These are phyloP conservation scores for Phytophthora rubi DNA, from an alignment of 352 stramenopile genomes.

Conservation along the genomic window DNA sequence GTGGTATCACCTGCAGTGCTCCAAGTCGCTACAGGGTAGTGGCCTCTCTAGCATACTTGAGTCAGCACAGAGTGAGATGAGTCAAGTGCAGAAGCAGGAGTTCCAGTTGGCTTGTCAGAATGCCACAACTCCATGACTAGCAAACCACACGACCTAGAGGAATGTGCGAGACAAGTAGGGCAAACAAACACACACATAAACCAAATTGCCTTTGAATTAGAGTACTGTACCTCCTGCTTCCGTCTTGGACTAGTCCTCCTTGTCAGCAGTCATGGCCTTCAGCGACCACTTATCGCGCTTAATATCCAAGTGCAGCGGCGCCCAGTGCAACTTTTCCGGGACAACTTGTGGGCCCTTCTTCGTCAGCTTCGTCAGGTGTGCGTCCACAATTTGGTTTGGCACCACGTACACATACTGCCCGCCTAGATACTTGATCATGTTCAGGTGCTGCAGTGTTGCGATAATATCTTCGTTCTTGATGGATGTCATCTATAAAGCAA, in stretches of 20 bases:
- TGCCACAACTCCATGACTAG: constrained; percentile 13
- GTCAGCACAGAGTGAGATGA: constrained; percentile 73
- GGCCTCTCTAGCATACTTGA: constrained; percentile 58
- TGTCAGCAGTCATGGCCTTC: constrained; percentile 74
- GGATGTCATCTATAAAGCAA: constrained; percentile 59
- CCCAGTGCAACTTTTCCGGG: constrained; percentile 85
- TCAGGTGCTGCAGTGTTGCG: constrained; percentile 96
- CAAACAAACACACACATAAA: constrained; percentile 5
- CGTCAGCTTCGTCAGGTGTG: constrained; percentile 77
- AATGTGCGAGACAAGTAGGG: constrained; percentile 21
- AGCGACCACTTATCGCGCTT: constrained; percentile 90
- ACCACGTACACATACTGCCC: constrained; percentile 98
- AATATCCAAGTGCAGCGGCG: constrained; percentile 82
- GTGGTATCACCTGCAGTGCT: constrained; percentile 81
- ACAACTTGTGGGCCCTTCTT: constrained; percentile 77
- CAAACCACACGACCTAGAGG: background rate
- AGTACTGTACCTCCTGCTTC: constrained; percentile 21
- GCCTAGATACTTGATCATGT: constrained; percentile 99
- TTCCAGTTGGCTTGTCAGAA: constrained; percentile 57
- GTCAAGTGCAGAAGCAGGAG: constrained; percentile 50
- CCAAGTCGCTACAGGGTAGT: constrained; percentile 51
- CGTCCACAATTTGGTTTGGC: constrained; percentile 91
- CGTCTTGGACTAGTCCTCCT: constrained; percentile 56
- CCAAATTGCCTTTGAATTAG: background rate
- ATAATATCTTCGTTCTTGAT: constrained; percentile 99